Evolutionary conservation across 176 grass and related monocot genomes (phyloP).

Genomic region (Carex scoparia): DNA sequence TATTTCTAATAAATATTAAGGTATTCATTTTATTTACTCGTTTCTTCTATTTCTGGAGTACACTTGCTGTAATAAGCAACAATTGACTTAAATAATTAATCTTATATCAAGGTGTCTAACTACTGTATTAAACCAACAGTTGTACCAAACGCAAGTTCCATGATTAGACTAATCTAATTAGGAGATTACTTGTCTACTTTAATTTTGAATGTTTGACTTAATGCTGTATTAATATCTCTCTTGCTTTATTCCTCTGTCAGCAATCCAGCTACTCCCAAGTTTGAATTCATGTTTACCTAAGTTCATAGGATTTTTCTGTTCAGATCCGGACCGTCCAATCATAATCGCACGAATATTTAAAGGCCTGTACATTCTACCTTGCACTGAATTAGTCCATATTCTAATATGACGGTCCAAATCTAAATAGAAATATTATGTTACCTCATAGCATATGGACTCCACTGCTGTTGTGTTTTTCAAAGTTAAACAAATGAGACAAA

Average conservation of each 20-base stretch:
- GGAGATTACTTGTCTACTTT: background rate
- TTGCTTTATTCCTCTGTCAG: background rate
- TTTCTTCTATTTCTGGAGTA: background rate
- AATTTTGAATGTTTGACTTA: constrained; percentile 1
- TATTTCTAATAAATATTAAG: background rate
- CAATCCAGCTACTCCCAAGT: background rate
- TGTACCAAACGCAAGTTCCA: constrained; percentile 15
- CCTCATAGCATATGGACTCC: too few relatives aligned
- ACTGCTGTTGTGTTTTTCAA: too few relatives aligned
- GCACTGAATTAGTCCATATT: too few relatives aligned
- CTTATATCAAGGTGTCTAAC: background rate
- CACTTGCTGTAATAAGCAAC: constrained; percentile 8
- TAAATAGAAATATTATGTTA: too few relatives aligned
- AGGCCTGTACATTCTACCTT: too few relatives aligned
- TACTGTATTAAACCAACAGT: constrained; percentile 3
- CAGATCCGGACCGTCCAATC: too few relatives aligned
- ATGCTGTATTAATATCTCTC: background rate
- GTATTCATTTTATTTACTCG: background rate
- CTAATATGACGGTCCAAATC: too few relatives aligned
- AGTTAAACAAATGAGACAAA: too few relatives aligned
- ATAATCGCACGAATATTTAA: too few relatives aligned
- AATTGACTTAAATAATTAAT: background rate
- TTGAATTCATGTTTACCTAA: too few relatives aligned
- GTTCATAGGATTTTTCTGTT: too few relatives aligned
- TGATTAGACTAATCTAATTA: background rate